Evolutionary conservation across 2,329 filamentous ascomycete genomes (phyloP).

Genomic region (Clarireedia sp.): DNA sequence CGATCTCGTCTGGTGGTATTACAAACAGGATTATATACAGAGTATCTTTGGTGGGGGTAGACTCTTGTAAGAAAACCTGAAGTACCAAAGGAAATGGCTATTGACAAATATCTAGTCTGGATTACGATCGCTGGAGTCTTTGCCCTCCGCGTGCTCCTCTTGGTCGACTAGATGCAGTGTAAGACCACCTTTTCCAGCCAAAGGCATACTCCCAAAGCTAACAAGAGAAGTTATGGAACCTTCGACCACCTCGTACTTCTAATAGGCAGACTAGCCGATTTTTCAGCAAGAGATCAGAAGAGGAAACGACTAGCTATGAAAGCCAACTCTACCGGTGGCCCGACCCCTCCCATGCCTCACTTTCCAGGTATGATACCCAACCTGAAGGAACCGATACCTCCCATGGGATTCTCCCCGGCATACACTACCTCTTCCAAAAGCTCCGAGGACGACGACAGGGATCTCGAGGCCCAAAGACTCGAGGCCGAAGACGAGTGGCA

Average conservation of each 20-base stretch:
- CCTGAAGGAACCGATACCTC: conserved; percentile 21
- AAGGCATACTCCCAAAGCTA: conserved; percentile 13
- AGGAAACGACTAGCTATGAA: conserved; percentile 67
- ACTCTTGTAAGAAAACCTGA: conserved; percentile 61
- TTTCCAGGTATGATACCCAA: conserved; percentile 28
- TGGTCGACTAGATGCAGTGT: conserved; percentile 66
- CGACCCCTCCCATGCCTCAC: conserved; percentile 18
- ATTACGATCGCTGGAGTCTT: conserved; percentile 74
- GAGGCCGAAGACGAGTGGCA: conserved; percentile 58
- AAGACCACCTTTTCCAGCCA: conserved; percentile 29
- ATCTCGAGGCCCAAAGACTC: conserved; percentile 20
- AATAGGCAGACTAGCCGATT: conserved; percentile 70
- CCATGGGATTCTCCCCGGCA: conserved; percentile 25
- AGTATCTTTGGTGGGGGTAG: conserved; percentile 79
- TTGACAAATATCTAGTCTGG: conserved; percentile 36
- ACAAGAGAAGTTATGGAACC: conserved; percentile 62
- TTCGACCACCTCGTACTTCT: conserved; percentile 82
- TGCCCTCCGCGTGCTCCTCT: conserved; percentile 79
- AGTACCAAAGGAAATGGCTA: neutral
- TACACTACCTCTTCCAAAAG: conserved; percentile 18
- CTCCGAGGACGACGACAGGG: conserved; percentile 17
- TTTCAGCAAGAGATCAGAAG: conserved; percentile 66
- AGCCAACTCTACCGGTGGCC: conserved; percentile 29
- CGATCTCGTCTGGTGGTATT: conserved; percentile 94
- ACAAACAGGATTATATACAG: conserved; percentile 89